Base-by-base conservation (phyloP, 139 green algal species). In the Zygnema cylindricum region DNA sequence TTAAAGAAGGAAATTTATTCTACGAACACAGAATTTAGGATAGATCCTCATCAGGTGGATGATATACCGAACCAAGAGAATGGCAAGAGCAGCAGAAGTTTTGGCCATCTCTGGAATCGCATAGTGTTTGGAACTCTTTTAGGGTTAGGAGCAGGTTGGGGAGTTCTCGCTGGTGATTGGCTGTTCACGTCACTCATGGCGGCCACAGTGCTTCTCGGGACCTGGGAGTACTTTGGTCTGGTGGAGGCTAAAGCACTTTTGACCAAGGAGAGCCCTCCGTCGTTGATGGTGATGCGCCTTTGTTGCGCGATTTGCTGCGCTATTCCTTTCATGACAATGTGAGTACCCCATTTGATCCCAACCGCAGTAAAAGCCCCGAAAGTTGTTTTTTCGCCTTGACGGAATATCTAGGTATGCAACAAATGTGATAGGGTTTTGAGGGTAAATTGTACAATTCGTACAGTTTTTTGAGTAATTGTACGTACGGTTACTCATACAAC, bases 41-140 rank as follows among this genome's bases (percentile, higher is more conserved):
- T 43, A 79, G 71, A 73, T 30, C 25, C 57, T 73, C 57, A 7
- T 3, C 36, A 54, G 21, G 11, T 11, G 21, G 71, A 16, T 11
- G 16, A 7, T 43, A 40, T 16, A 7, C 38, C 21, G 7, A 16
- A 79, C 7, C 7, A 79, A 16, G 71, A 41, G 36, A 23, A 7
- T 79, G 38, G 36, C 36, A 3, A 79, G 71, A 30, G 30, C 25
- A 25, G 57, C 57, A 79, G 49, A 63, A 63, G 49, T 63, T 63
- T 63, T 25, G 49, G 38, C 21, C 71, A 79, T 3, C 77, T 84
- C 3, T 33, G 35, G 3, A 89, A 89, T 36, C n/a, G 84, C 2
- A 40, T 89, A 38, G 40, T 89, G 43, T 89, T 88, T 88, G 84
- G 84, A 2, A 89, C 75, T 11, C 84, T 89, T 41, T 69, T 89